Evolutionary conservation across 2,329 filamentous ascomycete genomes (phyloP), one percentile per base, ranked within the genome.

Genomic region (Cryphonectria japonica): DNA sequence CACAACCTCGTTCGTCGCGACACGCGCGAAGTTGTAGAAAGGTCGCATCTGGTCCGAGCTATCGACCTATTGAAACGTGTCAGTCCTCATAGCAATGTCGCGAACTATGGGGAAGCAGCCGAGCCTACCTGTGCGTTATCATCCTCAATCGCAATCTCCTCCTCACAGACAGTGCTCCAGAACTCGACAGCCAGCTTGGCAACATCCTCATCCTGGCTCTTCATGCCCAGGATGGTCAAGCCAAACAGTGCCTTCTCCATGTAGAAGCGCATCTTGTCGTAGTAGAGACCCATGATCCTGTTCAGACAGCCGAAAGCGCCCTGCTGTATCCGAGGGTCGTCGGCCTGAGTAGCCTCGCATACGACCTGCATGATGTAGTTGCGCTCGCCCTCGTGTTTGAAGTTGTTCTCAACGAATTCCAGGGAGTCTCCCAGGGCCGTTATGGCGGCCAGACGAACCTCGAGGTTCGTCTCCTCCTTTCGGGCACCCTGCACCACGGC

Each of bases 321-420:
- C 80, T 97, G 94, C 83, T 98, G 95, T 81, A 99, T 97, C 79
- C 94, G 90, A 71, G 88, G 89, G 82, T 99, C 96, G 0, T 92
- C 87, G 76, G 95, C 94, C 84, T 99, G 96, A 69, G 96, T 99
- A 77, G 96, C 96, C 86, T 99, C 96, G 84, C 96, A 99, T 78
- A 99, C 94, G 75, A 99, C 96, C 85, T 99, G 96, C 96, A 99
- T 99, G 79, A 99, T 99, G 86, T 98, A 99, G 85, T 99, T 99
- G 76, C 96, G 92, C 87, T 99, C 96, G 78, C 95, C 96, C 83
- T 99, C 96, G 78, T 98, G 96, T 83, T 98, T 97, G 83, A 99
- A 99, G 85, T 99, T 99, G 84, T 94, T 97, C 75, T 94, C 90
- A 71, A 99, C 95, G 79, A 99, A 99, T 82, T 99, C 96, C 72